Base-by-base conservation (phyloP, 257 asterid genomes). In the Ilex asprella region DNA sequence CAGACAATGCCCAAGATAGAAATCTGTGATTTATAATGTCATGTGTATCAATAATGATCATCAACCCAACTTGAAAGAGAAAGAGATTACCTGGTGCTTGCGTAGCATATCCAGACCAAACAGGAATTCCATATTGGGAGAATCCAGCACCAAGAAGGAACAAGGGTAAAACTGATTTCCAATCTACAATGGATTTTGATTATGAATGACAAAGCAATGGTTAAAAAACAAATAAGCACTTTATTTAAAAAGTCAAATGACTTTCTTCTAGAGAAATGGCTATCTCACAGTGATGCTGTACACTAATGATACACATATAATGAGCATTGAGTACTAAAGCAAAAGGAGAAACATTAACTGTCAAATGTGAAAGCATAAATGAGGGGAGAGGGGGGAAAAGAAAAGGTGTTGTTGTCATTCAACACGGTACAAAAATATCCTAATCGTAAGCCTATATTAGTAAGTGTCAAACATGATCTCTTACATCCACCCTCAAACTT, bases 31-130 rank as follows among this genome's bases (percentile, higher is more conserved):
- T 21, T 66, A 35, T 58, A 46, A 46, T 50, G 43, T 56, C 69
- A 64, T 30, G 56, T 31, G 58, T 49, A 61, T 56, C 63, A 56
- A 49, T 12, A 15, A 15, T 49, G 16, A 11, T 15, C 8, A 53
- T 53, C 30, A 53, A 7, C 11, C 6, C 57, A 53, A 21, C 30
- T 53, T 53, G 57, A 8, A 58, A 39, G 6, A 51, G 29, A 65
- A 54, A 66, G 46, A 70, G 31, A 46, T 63, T 85, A 82, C 97
- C 82, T 93, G 99, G 78, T 93, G 99, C 80, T 93, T 93, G 67
- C 95, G 96, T 64, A 93, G 94, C 99, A 89, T 93, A 65, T 93
- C 99, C 82, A 93, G 79, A 46, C 99, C 97, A 77, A 93, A 93
- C 47, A 93, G 92, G 79, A 93, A 93, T 67, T 89, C 99, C 97